Percentiles rank a stretch among this genome's conserved stretches.
phyloP scores from a whole-genome alignment of 2,329 filamentous ascomycete genomes.

The Dothistroma pini region DNA sequence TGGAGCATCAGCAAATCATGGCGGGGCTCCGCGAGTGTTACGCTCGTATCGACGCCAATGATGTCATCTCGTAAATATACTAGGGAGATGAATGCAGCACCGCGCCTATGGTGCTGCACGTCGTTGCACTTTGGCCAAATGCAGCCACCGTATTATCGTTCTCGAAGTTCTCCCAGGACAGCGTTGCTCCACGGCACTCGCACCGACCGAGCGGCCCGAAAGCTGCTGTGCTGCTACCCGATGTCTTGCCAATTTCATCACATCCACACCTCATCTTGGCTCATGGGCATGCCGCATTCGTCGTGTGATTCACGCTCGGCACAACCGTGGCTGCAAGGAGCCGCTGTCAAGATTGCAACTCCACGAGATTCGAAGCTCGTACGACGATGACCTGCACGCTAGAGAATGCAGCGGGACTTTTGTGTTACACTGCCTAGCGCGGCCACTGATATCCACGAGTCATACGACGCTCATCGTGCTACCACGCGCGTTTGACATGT shows the following conservation, averaged over 20 bases:
- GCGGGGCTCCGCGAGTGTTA: not conserved
- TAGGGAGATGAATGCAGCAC: not conserved
- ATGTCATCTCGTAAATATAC: not conserved
- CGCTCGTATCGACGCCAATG: constrained; percentile 1
- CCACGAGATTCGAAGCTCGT: not conserved
- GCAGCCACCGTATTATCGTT: not conserved
- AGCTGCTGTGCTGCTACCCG: not conserved
- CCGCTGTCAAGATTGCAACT: constrained; percentile 9
- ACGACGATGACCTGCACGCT: constrained; percentile 5
- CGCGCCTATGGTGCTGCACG: too few relatives aligned
- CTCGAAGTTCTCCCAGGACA: not conserved
- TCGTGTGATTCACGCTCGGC: not conserved
- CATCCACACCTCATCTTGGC: not conserved
- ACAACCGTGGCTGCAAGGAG: constrained; percentile 9
- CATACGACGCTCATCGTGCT: not conserved
- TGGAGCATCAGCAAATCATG: not conserved
- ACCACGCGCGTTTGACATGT: not conserved
- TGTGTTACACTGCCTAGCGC: not conserved
- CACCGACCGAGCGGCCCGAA: not conserved
- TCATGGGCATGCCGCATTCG: not conserved
- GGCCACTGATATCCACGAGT: not conserved
- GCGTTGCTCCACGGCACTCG: not conserved
- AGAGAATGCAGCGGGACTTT: constrained; percentile 8
- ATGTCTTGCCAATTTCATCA: not conserved
- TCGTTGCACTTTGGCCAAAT: not conserved